Evolutionary conservation across 2,329 filamentous ascomycete species (phyloP), one percentile per base, ranked within the genome.

Genomic region (Rhynchosporium graminicola): DNA sequence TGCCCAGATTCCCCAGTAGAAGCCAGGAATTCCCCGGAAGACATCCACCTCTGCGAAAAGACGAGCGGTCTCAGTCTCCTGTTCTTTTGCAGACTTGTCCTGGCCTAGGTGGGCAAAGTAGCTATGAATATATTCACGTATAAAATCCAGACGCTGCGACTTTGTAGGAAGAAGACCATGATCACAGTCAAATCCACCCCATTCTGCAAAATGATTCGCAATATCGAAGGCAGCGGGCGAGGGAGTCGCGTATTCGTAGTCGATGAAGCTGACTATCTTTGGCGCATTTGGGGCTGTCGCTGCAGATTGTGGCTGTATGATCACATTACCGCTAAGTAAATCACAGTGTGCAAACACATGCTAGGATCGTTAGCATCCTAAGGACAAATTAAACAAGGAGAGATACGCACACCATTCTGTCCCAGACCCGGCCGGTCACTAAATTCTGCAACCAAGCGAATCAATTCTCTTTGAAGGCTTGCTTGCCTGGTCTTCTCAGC

Each of bases 161-260:
- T 83, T 84, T 0, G 91, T 95, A 4, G 95, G 95, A 61, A 98
- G 83, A 69, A 89, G 88, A 71, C 79, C 85, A 78, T 90, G 93
- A 76, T 98, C 92, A 80, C 95, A 99, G 71, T 96, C 92, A 73
- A 97, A 97, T 62, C 95, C 95, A 64, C 89, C 93, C 94, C 95
- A 99, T 78, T 99, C 95, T 54, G 95, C 92, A 74, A 99, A 97
- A 80, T 99, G 95, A 78, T 99, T 99, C 57, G 94, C 89, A 70
- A 99, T 87, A 75, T 99, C 95, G 77, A 99, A 99, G 1, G 94
- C 93, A 3, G 93, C 92, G 1, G 94, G 94, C 0, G 93, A 94
- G 2, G 95, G 93, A 4, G 92, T 95, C 13, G 93, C 92, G 77
- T 99, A 99, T 77, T 99, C 95, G 80, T 98, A 99, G 78, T 99